phyloP scores from a whole-genome alignment of 202 grass and related monocot species.

The Thinopyrum obtusiflorum region DNA sequence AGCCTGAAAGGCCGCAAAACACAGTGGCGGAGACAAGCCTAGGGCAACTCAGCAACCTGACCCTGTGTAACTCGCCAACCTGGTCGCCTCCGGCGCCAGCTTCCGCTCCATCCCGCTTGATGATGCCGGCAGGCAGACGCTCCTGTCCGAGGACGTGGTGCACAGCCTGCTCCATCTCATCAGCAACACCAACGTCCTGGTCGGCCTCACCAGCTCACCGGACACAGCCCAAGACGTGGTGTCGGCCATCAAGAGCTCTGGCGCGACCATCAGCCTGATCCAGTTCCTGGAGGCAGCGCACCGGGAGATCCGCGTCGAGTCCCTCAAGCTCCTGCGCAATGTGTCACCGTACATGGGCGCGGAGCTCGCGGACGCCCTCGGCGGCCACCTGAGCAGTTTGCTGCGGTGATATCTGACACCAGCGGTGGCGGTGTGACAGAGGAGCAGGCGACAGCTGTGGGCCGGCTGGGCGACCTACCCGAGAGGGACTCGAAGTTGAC shows the following conservation, averaged over 20 bases:
- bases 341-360: constrained; percentile 73
- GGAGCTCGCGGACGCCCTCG: constrained; percentile 64
- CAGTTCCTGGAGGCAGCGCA: constrained; percentile 82
- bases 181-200: constrained; percentile 71
- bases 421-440: constrained; percentile 43
- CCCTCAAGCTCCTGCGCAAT: constrained; percentile 75
- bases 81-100: constrained; percentile 42
- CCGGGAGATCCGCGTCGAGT: constrained; percentile 67
- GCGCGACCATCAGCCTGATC: constrained; percentile 68
- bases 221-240: constrained; percentile 46
- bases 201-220: constrained; percentile 59
- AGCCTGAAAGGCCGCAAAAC: too few species aligned
- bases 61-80: constrained; percentile 75
- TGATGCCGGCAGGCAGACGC: constrained; percentile 40
- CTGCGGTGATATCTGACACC: constrained; percentile 37
- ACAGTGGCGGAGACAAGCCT: too few species aligned
- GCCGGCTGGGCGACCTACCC: constrained; percentile 64
- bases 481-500: constrained; percentile 57
- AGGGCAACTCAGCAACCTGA: too few species aligned
- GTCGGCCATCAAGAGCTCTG: constrained; percentile 63
- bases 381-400: constrained; percentile 51
- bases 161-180: constrained; percentile 79
- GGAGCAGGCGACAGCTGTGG: constrained; percentile 61
- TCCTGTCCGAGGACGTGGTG: constrained; percentile 65
- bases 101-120: constrained; percentile 49